Evolutionary conservation across 1,139 yeast species (phyloP).

Genomic region (Dujonia santamariae): DNA sequence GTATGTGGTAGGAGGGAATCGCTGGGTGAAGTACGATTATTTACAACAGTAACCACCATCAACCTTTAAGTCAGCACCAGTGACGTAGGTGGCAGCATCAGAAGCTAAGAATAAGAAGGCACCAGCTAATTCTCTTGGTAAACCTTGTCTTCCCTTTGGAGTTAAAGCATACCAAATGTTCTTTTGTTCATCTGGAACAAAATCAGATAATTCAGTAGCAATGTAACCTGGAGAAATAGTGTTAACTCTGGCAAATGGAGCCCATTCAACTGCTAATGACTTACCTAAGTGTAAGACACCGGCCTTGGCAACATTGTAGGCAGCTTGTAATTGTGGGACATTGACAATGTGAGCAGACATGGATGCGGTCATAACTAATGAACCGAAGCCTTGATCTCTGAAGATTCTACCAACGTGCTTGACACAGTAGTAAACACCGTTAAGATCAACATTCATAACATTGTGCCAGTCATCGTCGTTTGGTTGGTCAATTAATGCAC

Average conservation of each 20-base stretch:
- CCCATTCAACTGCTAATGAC: conserved; percentile 32
- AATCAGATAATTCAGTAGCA: conserved; percentile 51
- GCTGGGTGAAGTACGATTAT: not conserved
- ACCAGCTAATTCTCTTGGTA: conserved; percentile 39
- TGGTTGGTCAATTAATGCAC: conserved; percentile 34
- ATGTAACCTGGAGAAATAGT: conserved; percentile 32
- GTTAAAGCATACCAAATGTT: conserved; percentile 32
- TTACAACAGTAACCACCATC: conserved; percentile 42
- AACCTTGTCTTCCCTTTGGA: conserved; percentile 20
- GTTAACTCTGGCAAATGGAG: conserved; percentile 31
- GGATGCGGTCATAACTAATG: conserved; percentile 59
- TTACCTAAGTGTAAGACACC: conserved; percentile 29
- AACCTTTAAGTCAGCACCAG: conserved; percentile 45
- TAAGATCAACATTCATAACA: conserved; percentile 42
- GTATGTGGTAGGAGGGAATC: too few relatives aligned
- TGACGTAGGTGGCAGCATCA: conserved; percentile 41
- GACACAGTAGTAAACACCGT: conserved; percentile 46
- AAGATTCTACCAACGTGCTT: conserved; percentile 40
- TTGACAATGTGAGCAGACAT: conserved; percentile 67
- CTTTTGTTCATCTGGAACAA: conserved; percentile 33
- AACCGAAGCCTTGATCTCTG: conserved; percentile 41
- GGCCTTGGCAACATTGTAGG: conserved; percentile 50
- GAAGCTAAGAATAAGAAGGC: conserved; percentile 43
- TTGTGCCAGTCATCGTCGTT: conserved; percentile 45
- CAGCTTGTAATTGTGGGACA: conserved; percentile 62